These are phyloP conservation scores for Aspergillus olivimuriae DNA, from an alignment of 495 filamentous ascomycete genomes.

Conservation along the genomic window DNA sequence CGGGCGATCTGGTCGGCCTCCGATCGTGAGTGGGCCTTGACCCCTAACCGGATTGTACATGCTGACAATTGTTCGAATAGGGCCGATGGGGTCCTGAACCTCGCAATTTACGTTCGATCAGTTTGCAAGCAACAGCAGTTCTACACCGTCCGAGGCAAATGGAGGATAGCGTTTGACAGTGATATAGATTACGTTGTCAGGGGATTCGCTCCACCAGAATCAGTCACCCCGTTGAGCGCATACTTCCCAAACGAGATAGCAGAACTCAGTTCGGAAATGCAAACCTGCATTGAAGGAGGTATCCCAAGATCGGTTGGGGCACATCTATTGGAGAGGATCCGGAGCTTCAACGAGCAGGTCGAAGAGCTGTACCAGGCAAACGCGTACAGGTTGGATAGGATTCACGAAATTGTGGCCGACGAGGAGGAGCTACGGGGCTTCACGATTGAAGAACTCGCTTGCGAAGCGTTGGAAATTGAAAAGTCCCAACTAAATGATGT, in stretches of 20 bases:
- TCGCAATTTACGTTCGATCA: constrained; percentile 66
- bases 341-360: constrained; percentile 22
- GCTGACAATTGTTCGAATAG: constrained; percentile 9
- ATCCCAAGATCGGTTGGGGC: constrained; percentile 34
- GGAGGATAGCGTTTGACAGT: constrained; percentile 49
- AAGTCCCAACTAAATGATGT: constrained; percentile 40
- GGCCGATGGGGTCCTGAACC: constrained; percentile 36
- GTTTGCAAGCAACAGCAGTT: constrained; percentile 60
- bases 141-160: constrained; percentile 66
- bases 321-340: constrained; percentile 26
- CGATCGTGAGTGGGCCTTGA: constrained; percentile 28
- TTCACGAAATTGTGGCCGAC: constrained; percentile 41
- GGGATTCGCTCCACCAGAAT: constrained; percentile 50
- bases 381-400: constrained; percentile 42
- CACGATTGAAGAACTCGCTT: constrained; percentile 59
- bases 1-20: constrained; percentile 71
- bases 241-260: constrained; percentile 52
- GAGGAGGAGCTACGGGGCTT: constrained; percentile 44
- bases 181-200: constrained; percentile 57
- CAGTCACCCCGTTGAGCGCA: constrained; percentile 53
- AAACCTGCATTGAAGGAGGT: constrained; percentile 36
- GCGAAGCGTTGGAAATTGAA: constrained; percentile 37
- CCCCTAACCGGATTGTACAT: background rate
- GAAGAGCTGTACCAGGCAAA: constrained; percentile 39
- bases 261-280: constrained; percentile 34